These are phyloP conservation scores for Populus alba DNA, from an alignment of 345 rosid genomes.

Conservation along the genomic window DNA sequence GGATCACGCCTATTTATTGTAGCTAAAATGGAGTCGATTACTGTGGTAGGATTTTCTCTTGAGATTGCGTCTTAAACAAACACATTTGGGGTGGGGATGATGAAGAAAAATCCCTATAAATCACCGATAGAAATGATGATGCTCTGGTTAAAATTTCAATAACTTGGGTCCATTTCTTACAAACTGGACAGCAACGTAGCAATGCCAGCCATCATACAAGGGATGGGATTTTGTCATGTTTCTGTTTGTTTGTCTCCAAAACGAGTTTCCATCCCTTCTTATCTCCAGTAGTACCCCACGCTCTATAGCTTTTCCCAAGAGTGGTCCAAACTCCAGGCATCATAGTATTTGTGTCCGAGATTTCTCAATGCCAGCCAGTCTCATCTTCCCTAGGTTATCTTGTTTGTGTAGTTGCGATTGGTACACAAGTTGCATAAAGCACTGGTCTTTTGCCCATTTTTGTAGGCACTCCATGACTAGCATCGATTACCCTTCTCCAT, in stretches of 20 bases:
- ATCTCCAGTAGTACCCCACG: neutral
- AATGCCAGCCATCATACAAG: constrained; percentile 5
- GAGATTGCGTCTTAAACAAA: neutral
- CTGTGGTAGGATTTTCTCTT: too few species aligned
- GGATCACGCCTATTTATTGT: neutral
- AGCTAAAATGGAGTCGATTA: neutral
- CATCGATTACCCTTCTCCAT: neutral
- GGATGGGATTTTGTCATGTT: constrained; percentile 10
- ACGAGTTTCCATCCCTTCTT: neutral
- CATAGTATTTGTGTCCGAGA: neutral
- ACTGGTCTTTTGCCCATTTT: neutral
- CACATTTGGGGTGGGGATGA: neutral
- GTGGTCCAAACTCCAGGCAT: constrained; percentile 13
- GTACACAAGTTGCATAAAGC: neutral
- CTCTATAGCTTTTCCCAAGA: neutral
- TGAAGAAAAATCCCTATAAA: neutral
- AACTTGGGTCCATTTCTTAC: constrained; percentile 6
- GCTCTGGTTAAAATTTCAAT: neutral
- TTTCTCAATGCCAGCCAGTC: neutral
- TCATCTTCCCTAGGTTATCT: neutral
- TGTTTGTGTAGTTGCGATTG: neutral
- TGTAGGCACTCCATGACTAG: neutral
- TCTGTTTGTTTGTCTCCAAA: constrained; percentile 5
- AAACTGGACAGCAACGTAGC: constrained; percentile 4
- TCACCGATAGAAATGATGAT: neutral